Evolutionary conservation across 257 asterid genomes (phyloP).

Genomic region (Capsicum baccatum): DNA sequence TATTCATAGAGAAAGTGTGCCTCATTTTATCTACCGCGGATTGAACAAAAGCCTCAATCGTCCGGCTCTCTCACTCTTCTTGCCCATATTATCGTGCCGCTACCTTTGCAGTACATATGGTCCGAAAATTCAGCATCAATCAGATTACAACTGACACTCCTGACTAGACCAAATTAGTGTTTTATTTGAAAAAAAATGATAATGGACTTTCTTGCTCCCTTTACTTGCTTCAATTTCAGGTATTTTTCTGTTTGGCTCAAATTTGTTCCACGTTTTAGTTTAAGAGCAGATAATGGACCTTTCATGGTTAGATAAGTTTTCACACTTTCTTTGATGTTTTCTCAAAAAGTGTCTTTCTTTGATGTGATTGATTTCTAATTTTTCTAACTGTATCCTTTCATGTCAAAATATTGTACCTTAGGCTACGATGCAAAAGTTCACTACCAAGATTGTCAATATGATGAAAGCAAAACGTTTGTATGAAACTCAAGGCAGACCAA

Average conservation of each 20-base stretch:
- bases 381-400: conserved; percentile 12
- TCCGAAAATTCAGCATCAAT: too few relatives aligned
- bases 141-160: too few relatives aligned
- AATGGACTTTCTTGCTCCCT: conserved; percentile 12
- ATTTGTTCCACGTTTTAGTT: conserved; percentile 81
- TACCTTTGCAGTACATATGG: too few relatives aligned
- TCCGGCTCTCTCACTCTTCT: too few relatives aligned
- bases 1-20: too few relatives aligned
- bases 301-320: conserved; percentile 53
- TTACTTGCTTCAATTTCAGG: conserved; percentile 30
- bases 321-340: not conserved
- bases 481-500: conserved; percentile 97
- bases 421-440: conserved; percentile 96
- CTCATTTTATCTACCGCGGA: too few relatives aligned
- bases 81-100: too few relatives aligned
- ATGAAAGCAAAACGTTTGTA: conserved; percentile 86
- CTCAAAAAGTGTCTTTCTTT: not conserved
- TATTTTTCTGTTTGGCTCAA: conserved; percentile 84
- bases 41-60: too few relatives aligned
- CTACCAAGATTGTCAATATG: conserved; percentile 93
- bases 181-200: not conserved
- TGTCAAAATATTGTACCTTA: conserved; percentile 42
- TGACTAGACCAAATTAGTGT: not conserved
- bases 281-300: conserved; percentile 71
- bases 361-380: conserved; percentile 33